These are phyloP conservation scores for Boletus fagicola DNA, from an alignment of 768 basidiomycete genomes.

Conservation along the genomic window DNA sequence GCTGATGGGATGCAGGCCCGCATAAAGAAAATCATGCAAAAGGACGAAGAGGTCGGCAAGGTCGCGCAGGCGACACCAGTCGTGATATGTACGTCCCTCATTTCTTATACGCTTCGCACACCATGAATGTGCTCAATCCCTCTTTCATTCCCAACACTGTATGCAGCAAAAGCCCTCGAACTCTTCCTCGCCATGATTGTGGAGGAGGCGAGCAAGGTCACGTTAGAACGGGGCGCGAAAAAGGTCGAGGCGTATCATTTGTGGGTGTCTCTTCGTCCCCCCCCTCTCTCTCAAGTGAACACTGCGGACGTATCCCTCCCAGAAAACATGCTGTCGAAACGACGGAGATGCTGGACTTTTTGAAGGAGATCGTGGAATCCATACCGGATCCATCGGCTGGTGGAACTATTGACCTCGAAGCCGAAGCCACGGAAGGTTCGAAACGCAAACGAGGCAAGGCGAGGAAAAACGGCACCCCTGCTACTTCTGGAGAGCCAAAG, in stretches of 20 bases:
- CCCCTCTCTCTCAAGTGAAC: not conserved
- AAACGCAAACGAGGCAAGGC: constrained; percentile 61
- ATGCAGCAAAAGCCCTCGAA: constrained; percentile 90
- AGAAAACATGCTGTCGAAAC: constrained; percentile 93
- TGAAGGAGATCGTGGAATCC: constrained; percentile 84
- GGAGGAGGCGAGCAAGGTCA: constrained; percentile 79
- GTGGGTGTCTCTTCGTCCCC: constrained; percentile 48
- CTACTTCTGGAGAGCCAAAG: constrained; percentile 39
- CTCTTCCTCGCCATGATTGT: constrained; percentile 85
- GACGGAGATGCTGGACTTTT: constrained; percentile 88
- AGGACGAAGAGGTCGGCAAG: constrained; percentile 98
- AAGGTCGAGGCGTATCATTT: constrained; percentile 92
- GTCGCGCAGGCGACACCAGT: constrained; percentile 95
- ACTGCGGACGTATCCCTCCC: constrained; percentile 1
- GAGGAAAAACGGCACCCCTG: constrained; percentile 44
- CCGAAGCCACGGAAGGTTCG: constrained; percentile 49
- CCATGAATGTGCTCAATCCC: constrained; percentile 3
- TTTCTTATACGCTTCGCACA: constrained; percentile 14
- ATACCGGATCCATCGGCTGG: constrained; percentile 87
- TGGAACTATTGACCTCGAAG: constrained; percentile 71
- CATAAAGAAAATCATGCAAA: constrained; percentile 99
- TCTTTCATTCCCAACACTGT: not conserved
- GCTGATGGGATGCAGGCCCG: constrained; percentile 63
- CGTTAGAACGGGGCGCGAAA: constrained; percentile 73
- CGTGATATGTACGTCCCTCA: constrained; percentile 80